Conservation (phyloP, 441 rosid genomes). For the Manihot esculenta region DNA sequence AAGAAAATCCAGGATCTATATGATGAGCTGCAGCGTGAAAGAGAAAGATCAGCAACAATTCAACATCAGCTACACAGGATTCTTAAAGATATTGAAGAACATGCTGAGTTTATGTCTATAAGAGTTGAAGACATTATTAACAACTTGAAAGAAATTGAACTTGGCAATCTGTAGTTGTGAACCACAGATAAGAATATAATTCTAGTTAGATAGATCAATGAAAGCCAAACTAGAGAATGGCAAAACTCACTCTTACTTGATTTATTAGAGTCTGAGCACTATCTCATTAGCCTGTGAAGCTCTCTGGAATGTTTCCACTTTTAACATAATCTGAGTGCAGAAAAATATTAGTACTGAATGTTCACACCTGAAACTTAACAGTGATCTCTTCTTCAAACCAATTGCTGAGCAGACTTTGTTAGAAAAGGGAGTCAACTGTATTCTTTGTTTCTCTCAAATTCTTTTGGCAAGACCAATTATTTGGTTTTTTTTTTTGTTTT, state of each 20-base stretch:
- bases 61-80: conserved; percentile 29
- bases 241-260: not conserved
- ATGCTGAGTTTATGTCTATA: conserved; percentile 33
- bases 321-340: too few species aligned
- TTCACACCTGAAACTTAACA: not conserved
- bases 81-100: conserved; percentile 39
- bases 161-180: conserved; percentile 17
- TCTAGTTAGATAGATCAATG: not conserved
- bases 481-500: not conserved
- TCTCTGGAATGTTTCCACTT: too few species aligned
- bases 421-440: not conserved
- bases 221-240: not conserved
- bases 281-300: not conserved
- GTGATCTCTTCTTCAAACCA: not conserved
- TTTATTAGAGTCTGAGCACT: not conserved
- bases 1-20: conserved; percentile 36
- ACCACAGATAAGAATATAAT: not conserved
- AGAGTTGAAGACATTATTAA: conserved; percentile 37
- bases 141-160: conserved; percentile 38
- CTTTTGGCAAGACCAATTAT: not conserved
- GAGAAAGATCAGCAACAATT: conserved; percentile 28
- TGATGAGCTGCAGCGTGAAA: conserved; percentile 34
- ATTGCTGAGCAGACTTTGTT: not conserved
- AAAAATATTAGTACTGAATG: not conserved
- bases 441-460: not conserved